Percentiles rank a stretch among this genome's conserved stretches.
Conservation (phyloP, 2,329 filamentous ascomycete species). For the Ophiostoma sp. region DNA sequence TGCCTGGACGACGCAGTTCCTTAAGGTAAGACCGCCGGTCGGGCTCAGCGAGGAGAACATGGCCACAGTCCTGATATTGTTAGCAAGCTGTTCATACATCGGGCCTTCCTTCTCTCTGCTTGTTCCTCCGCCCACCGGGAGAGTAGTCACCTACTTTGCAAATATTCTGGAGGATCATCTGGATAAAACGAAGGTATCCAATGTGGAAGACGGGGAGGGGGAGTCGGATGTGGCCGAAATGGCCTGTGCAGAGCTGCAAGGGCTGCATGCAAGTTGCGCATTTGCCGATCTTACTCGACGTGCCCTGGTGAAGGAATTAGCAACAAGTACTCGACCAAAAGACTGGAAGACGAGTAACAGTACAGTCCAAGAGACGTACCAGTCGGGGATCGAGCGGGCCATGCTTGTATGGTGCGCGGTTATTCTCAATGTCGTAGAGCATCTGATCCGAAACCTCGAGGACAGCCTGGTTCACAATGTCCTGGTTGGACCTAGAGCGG, state of each 20-base stretch:
- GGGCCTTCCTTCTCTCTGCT: neutral
- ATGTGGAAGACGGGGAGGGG: conserved; percentile 93
- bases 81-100: conserved; percentile 34
- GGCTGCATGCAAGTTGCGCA: conserved; percentile 83
- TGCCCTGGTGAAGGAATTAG: conserved; percentile 54
- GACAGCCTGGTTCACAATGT: conserved; percentile 93
- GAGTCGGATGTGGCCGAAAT: conserved; percentile 91
- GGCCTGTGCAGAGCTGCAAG: conserved; percentile 83
- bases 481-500: conserved; percentile 71
- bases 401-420: conserved; percentile 72
- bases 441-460: conserved; percentile 92
- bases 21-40: conserved; percentile 77
- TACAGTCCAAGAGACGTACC: conserved; percentile 44
- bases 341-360: neutral
- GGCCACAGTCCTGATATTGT: conserved; percentile 65
- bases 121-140: neutral
- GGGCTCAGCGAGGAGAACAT: conserved; percentile 76
- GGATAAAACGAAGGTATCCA: conserved; percentile 91
- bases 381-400: conserved; percentile 86
- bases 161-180: conserved; percentile 88
- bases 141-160: conserved; percentile 65
- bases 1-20: conserved; percentile 73
- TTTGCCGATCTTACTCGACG: conserved; percentile 75
- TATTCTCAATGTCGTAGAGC: conserved; percentile 85
- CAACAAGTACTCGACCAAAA: conserved; percentile 16